phyloP scores from a whole-genome alignment of 108 stramenopile genomes.

The Craspedostauros australis region DNA sequence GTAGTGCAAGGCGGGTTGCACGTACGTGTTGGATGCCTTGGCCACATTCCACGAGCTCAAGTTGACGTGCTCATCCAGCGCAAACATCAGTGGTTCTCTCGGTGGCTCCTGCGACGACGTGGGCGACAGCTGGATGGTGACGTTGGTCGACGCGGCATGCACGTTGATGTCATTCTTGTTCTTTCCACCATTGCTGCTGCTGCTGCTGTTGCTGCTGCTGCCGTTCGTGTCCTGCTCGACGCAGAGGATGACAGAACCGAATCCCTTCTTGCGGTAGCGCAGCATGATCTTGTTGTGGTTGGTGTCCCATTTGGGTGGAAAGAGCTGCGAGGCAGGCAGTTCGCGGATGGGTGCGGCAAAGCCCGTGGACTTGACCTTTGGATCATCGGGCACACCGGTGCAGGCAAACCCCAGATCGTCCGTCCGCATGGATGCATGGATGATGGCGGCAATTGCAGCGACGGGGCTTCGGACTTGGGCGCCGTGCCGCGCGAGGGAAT shows the following conservation, averaged over 20 bases:
- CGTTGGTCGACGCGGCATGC: neutral
- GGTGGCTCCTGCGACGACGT: conserved; percentile 30
- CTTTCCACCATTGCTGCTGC: neutral
- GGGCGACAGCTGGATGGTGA: conserved; percentile 20
- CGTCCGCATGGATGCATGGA: conserved; percentile 58
- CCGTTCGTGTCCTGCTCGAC: conserved; percentile 9
- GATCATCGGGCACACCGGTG: conserved; percentile 50
- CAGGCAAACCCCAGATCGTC: conserved; percentile 43
- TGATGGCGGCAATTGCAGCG: conserved; percentile 53
- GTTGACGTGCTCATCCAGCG: conserved; percentile 55
- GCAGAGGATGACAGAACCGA: conserved; percentile 29
- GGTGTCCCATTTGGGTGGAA: conserved; percentile 63
- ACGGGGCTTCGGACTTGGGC: conserved; percentile 39
- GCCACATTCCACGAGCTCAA: conserved; percentile 54
- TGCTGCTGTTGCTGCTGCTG: neutral
- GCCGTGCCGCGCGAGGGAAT: conserved; percentile 37
- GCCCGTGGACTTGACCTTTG: conserved; percentile 19
- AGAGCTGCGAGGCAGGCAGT: conserved; percentile 44
- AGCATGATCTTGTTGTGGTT: conserved; percentile 15
- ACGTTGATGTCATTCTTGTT: neutral
- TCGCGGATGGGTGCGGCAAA: conserved; percentile 81
- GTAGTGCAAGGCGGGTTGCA: conserved; percentile 63
- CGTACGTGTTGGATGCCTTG: neutral
- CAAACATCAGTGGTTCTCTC: conserved; percentile 26
- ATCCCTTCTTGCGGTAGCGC: conserved; percentile 46